phyloP scores from a whole-genome alignment of 2,329 filamentous ascomycete species.

The Teratosphaeria gauchensis region DNA sequence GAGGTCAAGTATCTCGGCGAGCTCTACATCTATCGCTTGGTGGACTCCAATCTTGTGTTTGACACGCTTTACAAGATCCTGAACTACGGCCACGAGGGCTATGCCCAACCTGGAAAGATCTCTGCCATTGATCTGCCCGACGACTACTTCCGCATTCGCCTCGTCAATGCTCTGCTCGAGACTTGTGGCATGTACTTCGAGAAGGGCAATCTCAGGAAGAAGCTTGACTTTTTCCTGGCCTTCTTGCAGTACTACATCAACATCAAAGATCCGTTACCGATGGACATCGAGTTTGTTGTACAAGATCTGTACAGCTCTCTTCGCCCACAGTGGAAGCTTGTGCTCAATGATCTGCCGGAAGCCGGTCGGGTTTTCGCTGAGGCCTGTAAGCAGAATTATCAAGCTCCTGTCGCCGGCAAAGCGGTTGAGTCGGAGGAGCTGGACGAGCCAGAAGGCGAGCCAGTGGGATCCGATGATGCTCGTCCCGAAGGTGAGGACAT shows the following conservation, averaged over 20 bases:
- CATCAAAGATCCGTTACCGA: constrained; percentile 78
- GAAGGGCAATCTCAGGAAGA: constrained; percentile 86
- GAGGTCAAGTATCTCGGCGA: constrained; percentile 96
- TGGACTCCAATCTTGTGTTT: constrained; percentile 91
- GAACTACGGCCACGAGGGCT: constrained; percentile 82
- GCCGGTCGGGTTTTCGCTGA: constrained; percentile 75
- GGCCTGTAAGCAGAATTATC: constrained; percentile 84
- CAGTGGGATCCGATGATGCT: constrained; percentile 58
- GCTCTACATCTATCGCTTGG: constrained; percentile 93
- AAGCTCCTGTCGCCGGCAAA: constrained; percentile 63
- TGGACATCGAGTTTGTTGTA: constrained; percentile 95
- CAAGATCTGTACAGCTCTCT: constrained; percentile 82
- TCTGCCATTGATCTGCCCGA: constrained; percentile 79
- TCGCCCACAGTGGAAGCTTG: constrained; percentile 86
- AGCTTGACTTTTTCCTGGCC: constrained; percentile 91
- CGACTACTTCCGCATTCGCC: constrained; percentile 89
- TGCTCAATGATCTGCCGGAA: constrained; percentile 63
- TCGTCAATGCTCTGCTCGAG: constrained; percentile 82
- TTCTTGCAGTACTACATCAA: constrained; percentile 97
- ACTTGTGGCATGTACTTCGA: constrained; percentile 96
- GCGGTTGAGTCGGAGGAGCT: constrained; percentile 58
- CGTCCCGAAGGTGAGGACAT: constrained; percentile 49
- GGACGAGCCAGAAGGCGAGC: constrained; percentile 32
- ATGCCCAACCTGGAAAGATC: constrained; percentile 65
- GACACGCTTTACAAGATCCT: constrained; percentile 91